Base-by-base conservation (phyloP, 257 asterid species). In the Osmanthus fragrans region DNA sequence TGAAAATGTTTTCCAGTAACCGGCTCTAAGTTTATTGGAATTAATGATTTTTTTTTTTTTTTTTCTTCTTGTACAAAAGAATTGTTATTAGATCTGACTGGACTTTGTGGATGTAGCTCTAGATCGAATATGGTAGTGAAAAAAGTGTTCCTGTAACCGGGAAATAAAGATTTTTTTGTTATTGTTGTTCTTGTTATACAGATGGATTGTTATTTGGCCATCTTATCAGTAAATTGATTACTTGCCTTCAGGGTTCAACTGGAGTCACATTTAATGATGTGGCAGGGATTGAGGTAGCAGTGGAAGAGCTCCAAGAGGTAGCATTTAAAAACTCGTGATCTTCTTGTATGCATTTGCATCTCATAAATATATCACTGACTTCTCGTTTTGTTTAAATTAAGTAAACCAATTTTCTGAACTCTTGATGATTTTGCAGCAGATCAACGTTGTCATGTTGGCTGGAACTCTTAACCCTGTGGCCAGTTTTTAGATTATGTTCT, bases 281-380 rank as follows among this genome's bases (percentile, higher is more conserved):
- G 75, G 99, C 99, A 18, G 99, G 99, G 73, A 93, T 95, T 79
- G 99, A 93, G 85, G 97, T 90, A 77, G 99, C 99, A 1, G 99
- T 95, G 72, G 98, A 93, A 82, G 99, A 95, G 88, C 96, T 95
- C 83, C 97, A 95, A 85, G 99, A 95, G 94, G 99, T 94, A 87
- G 34, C 80, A 7, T 9, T 39, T 39, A 8, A 9, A 39, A 39
- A 39, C 13, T 40, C 47, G 0, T 63, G 19, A 63, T 81, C 37
- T 71, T 29, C 68, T 77, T 25, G 29, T 37, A 42, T 42, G 75
- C 64, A 68, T 72, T 40, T 64, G 15, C 63, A 70, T 76, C 56
- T 3, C 23, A 37, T 9, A 0, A 58, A 7, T 39, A 25, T 33
- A 33, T 27, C 40, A 51, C 64, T 29, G 58, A 4, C 40, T 25